These are phyloP conservation scores for Fomitopsis pulvina DNA, from an alignment of 768 basidiomycete species.

Conservation along the genomic window DNA sequence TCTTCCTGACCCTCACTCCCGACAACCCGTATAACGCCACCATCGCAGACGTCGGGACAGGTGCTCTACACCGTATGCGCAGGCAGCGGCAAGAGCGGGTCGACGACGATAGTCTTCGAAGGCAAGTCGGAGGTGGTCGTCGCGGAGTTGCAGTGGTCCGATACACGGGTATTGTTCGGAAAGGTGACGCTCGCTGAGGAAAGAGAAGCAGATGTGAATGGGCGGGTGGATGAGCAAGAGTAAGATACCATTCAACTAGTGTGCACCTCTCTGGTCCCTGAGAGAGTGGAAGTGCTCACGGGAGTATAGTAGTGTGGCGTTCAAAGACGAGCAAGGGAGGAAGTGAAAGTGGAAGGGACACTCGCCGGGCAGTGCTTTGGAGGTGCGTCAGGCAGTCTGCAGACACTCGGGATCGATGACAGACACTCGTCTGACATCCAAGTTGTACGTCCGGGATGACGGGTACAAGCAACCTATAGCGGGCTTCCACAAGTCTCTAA, in stretches of 20 bases:
- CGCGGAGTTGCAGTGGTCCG: conserved; percentile 34
- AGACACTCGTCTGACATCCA: conserved; percentile 7
- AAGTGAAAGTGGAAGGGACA: conserved; percentile 39
- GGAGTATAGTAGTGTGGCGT: conserved; percentile 28
- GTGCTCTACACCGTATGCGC: conserved; percentile 32
- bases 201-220: conserved; percentile 22
- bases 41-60: conserved; percentile 27
- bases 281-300: not conserved
- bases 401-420: not conserved
- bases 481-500: conserved; percentile 26
- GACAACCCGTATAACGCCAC: conserved; percentile 39
- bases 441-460: conserved; percentile 30
- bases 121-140: conserved; percentile 25
- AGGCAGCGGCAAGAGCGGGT: conserved; percentile 20
- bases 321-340: conserved; percentile 28
- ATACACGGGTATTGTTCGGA: conserved; percentile 22
- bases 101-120: conserved; percentile 25
- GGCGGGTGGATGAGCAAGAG: conserved; percentile 35
- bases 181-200: conserved; percentile 17
- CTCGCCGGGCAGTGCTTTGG: conserved; percentile 28
- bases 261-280: conserved; percentile 6
- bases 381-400: conserved; percentile 22
- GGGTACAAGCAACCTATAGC: conserved; percentile 29
- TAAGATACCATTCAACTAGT: conserved; percentile 35
- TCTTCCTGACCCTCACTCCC: conserved; percentile 27